Base-by-base conservation (phyloP, 768 basidiomycete species). In the Podaxis rugospora region DNA sequence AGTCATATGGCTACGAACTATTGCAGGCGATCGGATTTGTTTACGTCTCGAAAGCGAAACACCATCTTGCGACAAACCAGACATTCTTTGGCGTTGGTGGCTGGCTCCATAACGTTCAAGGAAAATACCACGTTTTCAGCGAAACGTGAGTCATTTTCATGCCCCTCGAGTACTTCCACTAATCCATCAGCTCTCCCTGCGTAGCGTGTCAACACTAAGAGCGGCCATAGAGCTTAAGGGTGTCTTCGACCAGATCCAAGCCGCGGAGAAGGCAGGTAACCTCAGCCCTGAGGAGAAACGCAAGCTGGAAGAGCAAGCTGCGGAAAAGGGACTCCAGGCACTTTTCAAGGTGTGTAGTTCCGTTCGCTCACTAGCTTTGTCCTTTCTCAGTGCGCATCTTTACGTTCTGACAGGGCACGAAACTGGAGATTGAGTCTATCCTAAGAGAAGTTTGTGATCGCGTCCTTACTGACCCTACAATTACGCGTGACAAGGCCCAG, bases 111-210 rank as follows among this genome's bases (percentile, higher is more conserved):
- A 92, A 92, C 58, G 91, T 94, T 2, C 91, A 93, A 71, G 91
- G 90, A 11, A 94, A 93, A 75, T 95, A 93, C 53, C 93, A 95
- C 68, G 89, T 95, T 16, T 91, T 96, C 73, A 93, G 92, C 70
- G 93, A 95, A 77, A 94, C 92, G 90, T 92, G 64, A 66, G 90
- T 78, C 37, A n/a, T 46, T 53, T 47, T 7, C 44, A 16, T 9
- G 5, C 6, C 2, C 2, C 42, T 44, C n/a, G 4, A n/a, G 6
- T 21, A 0, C 16, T 6, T 16, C 9, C 32, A 32, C 42, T 6
- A 7, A 44, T 7, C 42, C 18, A 16, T 7, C n/a, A 16, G 18
- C 1, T 7, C n/a, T 16, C 42, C 1, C 42, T n/a, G 1, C 42
- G 37, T 42, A 93, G 90, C 6, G 90, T 94, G 14, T 93, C 92